Evolutionary conservation across 768 basidiomycete species (phyloP).

Genomic region (Tephrocybe sp.): DNA sequence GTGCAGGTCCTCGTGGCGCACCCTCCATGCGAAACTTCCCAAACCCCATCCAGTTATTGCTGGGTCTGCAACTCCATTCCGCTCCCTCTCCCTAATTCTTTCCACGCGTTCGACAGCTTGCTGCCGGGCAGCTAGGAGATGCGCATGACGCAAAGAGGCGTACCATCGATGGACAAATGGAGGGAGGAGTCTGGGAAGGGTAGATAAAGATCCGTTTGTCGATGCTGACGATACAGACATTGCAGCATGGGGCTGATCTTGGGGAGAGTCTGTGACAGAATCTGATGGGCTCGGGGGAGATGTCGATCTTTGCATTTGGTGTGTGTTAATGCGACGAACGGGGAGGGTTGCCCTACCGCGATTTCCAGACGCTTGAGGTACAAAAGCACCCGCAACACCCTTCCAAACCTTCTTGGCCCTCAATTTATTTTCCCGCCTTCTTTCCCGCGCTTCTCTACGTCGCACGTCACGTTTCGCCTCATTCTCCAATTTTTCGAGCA

Average conservation of each 20-base stretch:
- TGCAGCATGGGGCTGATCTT: constrained; percentile 1
- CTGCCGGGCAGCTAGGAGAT: constrained; percentile 64
- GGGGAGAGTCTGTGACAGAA: neutral
- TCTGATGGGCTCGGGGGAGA: neutral
- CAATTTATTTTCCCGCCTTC: constrained; percentile 46
- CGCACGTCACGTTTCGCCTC: constrained; percentile 55
- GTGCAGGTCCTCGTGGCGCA: constrained; percentile 7
- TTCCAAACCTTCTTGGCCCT: constrained; percentile 57
- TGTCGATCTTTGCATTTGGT: constrained; percentile 1
- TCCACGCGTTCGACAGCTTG: constrained; percentile 69
- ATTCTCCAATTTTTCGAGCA: constrained; percentile 58
- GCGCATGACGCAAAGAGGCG: constrained; percentile 62
- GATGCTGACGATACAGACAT: constrained; percentile 15
- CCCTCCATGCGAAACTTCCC: constrained; percentile 58
- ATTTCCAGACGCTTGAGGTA: constrained; percentile 5
- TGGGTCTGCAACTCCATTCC: constrained; percentile 27
- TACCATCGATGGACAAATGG: constrained; percentile 51
- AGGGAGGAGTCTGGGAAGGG: constrained; percentile 38
- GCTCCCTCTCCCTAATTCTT: constrained; percentile 61
- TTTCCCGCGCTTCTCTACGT: constrained; percentile 43
- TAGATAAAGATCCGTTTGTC: constrained; percentile 19
- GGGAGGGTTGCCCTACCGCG: neutral
- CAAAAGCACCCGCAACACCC: constrained; percentile 55
- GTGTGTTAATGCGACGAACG: neutral
- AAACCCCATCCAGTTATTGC: constrained; percentile 63